Conservation (phyloP, 2,329 filamentous ascomycete genomes). For the Penicillium sp. region DNA sequence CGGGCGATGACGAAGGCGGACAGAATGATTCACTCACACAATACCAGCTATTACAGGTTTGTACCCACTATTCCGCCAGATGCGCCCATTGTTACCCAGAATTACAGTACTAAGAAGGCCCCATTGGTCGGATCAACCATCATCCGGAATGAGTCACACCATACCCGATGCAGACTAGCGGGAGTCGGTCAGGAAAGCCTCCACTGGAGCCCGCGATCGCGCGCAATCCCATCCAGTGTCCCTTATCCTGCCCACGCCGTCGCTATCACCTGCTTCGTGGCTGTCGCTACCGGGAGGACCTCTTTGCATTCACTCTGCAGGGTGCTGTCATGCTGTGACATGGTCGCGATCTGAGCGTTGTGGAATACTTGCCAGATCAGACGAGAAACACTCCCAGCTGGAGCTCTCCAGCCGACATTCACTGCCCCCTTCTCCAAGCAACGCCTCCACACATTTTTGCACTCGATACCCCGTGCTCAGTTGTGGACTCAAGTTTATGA, state of each 20-base stretch:
- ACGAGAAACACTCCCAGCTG: conserved; percentile 16
- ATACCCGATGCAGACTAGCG: conserved; percentile 26
- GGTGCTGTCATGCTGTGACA: conserved; percentile 25
- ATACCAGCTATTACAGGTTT: conserved; percentile 9
- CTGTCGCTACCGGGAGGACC: conserved; percentile 5
- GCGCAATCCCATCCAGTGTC: conserved; percentile 34
- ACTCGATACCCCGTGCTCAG: too few relatives aligned
- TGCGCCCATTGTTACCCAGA: too few relatives aligned
- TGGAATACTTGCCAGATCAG: conserved; percentile 8
- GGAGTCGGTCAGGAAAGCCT: conserved; percentile 29
- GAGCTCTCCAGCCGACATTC: conserved; percentile 19
- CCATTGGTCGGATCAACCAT: conserved; percentile 24
- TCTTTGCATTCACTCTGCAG: conserved; percentile 8
- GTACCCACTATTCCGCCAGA: too few relatives aligned
- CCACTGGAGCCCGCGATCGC: conserved; percentile 39
- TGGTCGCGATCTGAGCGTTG: conserved; percentile 20
- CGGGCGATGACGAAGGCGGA: conserved; percentile 35
- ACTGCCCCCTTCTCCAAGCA: conserved; percentile 1
- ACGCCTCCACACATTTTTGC: conserved; percentile 1
- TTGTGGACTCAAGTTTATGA: conserved; percentile 23
- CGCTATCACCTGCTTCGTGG: conserved; percentile 13
- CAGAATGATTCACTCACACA: conserved; percentile 9
- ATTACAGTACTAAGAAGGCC: conserved; percentile 6
- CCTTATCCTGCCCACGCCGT: conserved; percentile 14
- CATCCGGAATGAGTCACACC: conserved; percentile 23